Evolutionary conservation across 2,329 filamentous ascomycete species (phyloP), one percentile per base, ranked within the genome.

Genomic region (Herpotrichia juniperi): DNA sequence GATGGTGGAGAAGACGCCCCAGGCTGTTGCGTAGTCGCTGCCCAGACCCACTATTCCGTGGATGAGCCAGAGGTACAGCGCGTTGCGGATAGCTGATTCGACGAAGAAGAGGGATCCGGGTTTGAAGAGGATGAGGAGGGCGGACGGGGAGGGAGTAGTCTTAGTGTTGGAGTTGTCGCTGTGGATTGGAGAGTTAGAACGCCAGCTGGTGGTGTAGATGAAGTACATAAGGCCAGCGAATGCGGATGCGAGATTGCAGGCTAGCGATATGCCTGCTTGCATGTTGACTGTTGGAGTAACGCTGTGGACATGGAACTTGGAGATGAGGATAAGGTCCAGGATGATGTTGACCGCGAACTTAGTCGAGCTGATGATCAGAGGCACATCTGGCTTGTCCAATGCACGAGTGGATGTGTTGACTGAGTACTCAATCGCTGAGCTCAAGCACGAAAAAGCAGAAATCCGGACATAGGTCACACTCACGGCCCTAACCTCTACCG

Each of bases 1-100:
- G 35, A 91, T 90, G 0, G 87, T 90, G 49, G 83, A 88, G 74
- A 91, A 91, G 9, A 90, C 77, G 1, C 87, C 85, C 87, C 87
- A 91, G 0, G 87, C 86, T 0, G 87, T 90, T 0, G 87, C 84
- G 66, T 91, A 91, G 6, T 83, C 80, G 0, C 76, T 71, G 0
- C 87, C 87, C 52, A 91, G 76, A 0, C 80, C 74, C 0, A 91
- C 80, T 16, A 91, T 87, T 4, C 80, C 83, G 46, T 75, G 80
- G 0, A 91, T 80, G 0, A 91, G 77, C 87, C 87, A 91, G 0
- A 91, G 80, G 53, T 91, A 91, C 0, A 91, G 75, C 0, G 84
- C 79, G 55, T 91, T 91, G 6, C 88, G 78, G 3, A 90, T 71
- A 0, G 83, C 85, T 0, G 87, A 90, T 63, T 91, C 88, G 6